Evolutionary conservation across 140 eudicot genomes (phyloP).

Genomic region (Stevia rebaudiana): DNA sequence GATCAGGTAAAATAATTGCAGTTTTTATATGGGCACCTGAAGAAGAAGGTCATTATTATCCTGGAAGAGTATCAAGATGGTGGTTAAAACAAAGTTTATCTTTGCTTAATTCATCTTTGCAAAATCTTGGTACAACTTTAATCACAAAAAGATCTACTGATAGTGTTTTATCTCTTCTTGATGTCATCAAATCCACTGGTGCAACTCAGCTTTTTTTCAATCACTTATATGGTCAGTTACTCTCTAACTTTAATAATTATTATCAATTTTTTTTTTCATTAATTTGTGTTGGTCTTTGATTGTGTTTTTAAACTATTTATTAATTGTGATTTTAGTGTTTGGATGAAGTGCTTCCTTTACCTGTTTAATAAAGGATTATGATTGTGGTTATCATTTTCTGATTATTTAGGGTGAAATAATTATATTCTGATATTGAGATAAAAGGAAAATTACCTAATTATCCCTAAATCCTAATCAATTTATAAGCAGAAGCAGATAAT

Average conservation of each 20-base stretch:
- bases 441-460: neutral
- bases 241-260: neutral
- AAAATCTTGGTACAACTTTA: conserved; percentile 74
- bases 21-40: conserved; percentile 84
- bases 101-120: conserved; percentile 77
- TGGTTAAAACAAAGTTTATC: conserved; percentile 94
- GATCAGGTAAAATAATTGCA: conserved; percentile 84
- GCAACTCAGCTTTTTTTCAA: conserved; percentile 87
- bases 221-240: conserved; percentile 89
- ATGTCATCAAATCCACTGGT: conserved; percentile 72
- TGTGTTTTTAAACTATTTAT: neutral
- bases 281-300: neutral
- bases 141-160: conserved; percentile 88
- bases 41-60: conserved; percentile 84
- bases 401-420: neutral
- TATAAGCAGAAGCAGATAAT: neutral
- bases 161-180: conserved; percentile 81
- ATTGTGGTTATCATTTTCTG: neutral
- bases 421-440: neutral
- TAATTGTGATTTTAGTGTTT: neutral
- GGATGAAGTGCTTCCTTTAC: too few relatives aligned
- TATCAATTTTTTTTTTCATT: neutral
- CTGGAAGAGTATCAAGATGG: conserved; percentile 98
- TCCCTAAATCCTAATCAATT: neutral
- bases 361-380: neutral